Conservation (phyloP, 345 rosid genomes). For the Raphanus raphanistrum region DNA sequence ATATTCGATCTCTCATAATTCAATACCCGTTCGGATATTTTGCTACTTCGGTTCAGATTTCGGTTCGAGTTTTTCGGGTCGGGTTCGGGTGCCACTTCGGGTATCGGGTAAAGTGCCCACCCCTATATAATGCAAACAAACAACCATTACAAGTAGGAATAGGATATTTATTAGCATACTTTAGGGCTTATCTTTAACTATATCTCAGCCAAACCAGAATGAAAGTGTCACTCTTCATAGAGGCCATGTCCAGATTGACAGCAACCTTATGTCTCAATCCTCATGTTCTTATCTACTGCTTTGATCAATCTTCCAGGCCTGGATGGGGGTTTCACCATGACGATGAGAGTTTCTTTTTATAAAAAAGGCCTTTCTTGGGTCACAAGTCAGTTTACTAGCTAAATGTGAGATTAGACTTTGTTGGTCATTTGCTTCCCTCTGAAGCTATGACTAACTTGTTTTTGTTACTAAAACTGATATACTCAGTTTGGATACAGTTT, state of each 20-base stretch:
- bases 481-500: too few relatives aligned
- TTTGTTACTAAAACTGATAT: too few relatives aligned
- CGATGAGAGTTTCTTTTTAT: not conserved
- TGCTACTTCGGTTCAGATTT: too few relatives aligned
- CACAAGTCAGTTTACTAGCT: not conserved
- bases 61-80: too few relatives aligned
- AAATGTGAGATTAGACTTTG: not conserved
- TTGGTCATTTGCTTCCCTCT: not conserved
- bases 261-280: not conserved
- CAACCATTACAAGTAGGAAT: not conserved
- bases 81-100: too few relatives aligned
- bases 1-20: too few relatives aligned
- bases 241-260: not conserved
- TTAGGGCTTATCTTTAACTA: not conserved
- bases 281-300: not conserved
- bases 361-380: not conserved
- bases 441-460: not conserved
- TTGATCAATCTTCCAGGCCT: not conserved
- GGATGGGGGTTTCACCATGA: not conserved
- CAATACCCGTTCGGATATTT: too few relatives aligned
- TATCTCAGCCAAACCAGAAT: not conserved
- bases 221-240: not conserved
- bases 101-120: too few relatives aligned
- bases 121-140: not conserved
- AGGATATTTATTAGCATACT: not conserved